A percentile compares a stretch with the other conserved stretches of the same genome.
phyloP scores from a whole-genome alignment of 2,329 filamentous ascomycete genomes.

The Colletotrichum graminicola region DNA sequence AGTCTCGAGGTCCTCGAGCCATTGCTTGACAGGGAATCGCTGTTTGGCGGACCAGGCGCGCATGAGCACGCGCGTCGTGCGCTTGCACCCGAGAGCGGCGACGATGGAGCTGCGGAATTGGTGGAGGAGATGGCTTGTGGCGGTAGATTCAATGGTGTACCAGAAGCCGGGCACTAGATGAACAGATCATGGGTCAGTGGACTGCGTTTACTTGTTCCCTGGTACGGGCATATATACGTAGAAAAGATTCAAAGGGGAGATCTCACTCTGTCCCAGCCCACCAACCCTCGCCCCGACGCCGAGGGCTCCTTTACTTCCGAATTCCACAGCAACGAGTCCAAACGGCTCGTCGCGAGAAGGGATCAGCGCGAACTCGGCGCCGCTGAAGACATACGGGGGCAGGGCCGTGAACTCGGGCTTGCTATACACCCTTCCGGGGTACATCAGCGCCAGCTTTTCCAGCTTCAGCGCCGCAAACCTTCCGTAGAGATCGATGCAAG shows the following conservation, averaged over 20 bases:
- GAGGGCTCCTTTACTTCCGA: constrained; percentile 75
- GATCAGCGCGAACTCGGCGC: constrained; percentile 77
- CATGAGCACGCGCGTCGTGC: constrained; percentile 70
- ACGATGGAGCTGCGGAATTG: constrained; percentile 75
- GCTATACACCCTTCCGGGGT: constrained; percentile 73
- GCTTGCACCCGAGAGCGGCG: constrained; percentile 68
- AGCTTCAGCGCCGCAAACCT: constrained; percentile 76
- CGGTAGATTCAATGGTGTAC: constrained; percentile 76
- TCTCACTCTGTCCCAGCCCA: constrained; percentile 62
- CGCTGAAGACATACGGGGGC: constrained; percentile 74
- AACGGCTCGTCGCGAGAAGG: constrained; percentile 78
- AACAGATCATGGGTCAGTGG: constrained; percentile 49
- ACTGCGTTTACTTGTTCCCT: neutral
- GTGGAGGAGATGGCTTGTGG: constrained; percentile 66
- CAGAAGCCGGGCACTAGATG: constrained; percentile 74
- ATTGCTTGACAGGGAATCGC: constrained; percentile 75
- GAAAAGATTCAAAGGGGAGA: neutral
- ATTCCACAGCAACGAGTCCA: constrained; percentile 76
- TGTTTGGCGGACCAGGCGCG: constrained; percentile 73
- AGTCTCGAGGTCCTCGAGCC: constrained; percentile 73
- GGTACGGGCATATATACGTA: neutral
- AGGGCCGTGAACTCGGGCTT: constrained; percentile 76
- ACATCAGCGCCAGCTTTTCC: constrained; percentile 68
- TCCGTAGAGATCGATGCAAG: constrained; percentile 76
- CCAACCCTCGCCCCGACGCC: constrained; percentile 76